These are phyloP conservation scores for Fusarium stilboides DNA, from an alignment of 2,329 filamentous ascomycete genomes.

Conservation along the genomic window DNA sequence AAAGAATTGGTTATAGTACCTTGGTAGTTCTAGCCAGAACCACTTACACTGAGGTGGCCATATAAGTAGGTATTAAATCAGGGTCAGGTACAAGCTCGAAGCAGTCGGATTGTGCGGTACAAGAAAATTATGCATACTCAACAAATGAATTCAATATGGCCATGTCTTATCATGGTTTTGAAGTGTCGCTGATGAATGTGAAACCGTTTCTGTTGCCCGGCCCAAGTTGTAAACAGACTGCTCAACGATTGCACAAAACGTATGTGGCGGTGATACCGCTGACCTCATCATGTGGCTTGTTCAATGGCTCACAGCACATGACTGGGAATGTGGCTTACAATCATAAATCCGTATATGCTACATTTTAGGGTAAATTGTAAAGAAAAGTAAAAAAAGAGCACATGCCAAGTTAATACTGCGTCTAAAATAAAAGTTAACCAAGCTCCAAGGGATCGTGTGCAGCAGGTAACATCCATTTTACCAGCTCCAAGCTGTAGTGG, in stretches of 20 bases:
- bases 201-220: no score
- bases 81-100: no score
- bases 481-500: conserved; percentile 38
- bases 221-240: no score
- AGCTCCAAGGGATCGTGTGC: no score
- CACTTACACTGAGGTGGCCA: neutral
- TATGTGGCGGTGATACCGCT: conserved; percentile 24
- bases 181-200: conserved; percentile 56
- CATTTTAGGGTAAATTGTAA: neutral
- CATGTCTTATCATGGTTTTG: neutral
- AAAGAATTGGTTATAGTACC: no score
- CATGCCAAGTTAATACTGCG: no score
- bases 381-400: neutral
- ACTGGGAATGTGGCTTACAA: conserved; percentile 34
- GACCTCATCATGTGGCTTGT: conserved; percentile 42
- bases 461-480: neutral
- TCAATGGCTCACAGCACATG: conserved; percentile 23
- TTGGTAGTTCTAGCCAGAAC: neutral
- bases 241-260: no score
- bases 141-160: neutral
- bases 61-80: no score
- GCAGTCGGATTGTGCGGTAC: no score
- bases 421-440: no score
- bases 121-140: neutral
- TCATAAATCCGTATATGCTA: neutral